Conservation (phyloP, 2,329 filamentous ascomycete species). For the Dendryphion nanum region DNA sequence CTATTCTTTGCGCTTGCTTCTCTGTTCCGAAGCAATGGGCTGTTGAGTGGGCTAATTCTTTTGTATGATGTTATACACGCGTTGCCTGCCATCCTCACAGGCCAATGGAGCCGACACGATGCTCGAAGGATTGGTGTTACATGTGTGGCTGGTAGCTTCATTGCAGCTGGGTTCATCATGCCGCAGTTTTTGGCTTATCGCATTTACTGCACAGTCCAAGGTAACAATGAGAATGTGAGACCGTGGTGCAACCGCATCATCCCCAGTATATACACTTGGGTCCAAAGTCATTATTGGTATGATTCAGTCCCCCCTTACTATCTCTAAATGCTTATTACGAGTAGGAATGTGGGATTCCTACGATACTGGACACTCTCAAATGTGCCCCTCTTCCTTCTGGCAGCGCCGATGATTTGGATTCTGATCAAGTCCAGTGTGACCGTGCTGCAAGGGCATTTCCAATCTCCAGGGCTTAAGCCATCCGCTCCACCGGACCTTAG, state of each 20-base stretch:
- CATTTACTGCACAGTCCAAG: constrained; percentile 52
- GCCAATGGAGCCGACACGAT: constrained; percentile 35
- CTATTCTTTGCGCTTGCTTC: constrained; percentile 69
- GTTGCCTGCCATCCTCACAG: constrained; percentile 39
- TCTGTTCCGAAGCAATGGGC: constrained; percentile 78
- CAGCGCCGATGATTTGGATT: constrained; percentile 71
- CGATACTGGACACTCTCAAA: constrained; percentile 89
- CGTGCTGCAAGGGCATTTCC: constrained; percentile 31
- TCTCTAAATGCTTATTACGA: constrained; percentile 6
- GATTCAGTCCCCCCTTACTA: constrained; percentile 19
- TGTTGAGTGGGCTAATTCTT: constrained; percentile 78
- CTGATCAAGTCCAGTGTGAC: constrained; percentile 57
- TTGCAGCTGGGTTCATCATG: constrained; percentile 65
- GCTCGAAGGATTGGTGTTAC: constrained; percentile 58
- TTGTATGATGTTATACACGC: constrained; percentile 46
- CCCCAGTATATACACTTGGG: constrained; percentile 89
- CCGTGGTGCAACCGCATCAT: constrained; percentile 73
- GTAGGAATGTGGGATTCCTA: constrained; percentile 82
- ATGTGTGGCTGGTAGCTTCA: constrained; percentile 63
- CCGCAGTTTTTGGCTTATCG: constrained; percentile 76
- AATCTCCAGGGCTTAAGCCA: constrained; percentile 3
- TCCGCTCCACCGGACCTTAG: constrained; percentile 6
- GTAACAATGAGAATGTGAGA: constrained; percentile 30
- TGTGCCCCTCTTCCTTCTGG: constrained; percentile 81
- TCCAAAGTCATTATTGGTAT: constrained; percentile 89